Base-by-base conservation (phyloP, 805 yeast species). In the Starmera caribaea region DNA sequence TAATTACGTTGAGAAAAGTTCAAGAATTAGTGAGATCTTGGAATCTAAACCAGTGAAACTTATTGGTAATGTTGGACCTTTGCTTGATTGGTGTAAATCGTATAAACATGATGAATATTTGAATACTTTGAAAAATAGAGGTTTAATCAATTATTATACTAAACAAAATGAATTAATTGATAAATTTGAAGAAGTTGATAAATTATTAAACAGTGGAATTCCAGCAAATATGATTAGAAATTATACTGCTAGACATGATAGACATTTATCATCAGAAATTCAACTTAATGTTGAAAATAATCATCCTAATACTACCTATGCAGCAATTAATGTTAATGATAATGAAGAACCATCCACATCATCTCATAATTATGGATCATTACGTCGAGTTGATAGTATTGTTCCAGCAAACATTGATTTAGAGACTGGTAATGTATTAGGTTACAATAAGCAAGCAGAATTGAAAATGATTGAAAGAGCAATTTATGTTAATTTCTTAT, bases 161-260 rank as follows among this genome's bases (percentile, higher is more conserved):
- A 53, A 60, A 3, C 90, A 82, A 57, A 83, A 83, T 54, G 73
- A 66, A 33, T 53, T 77, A 38, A 74, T 82, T 38, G 72, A 68
- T 17, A 63, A 74, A 39, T 80, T 73, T 49, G 55, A 57, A 30
- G 81, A 74, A 42, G 74, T 83, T 21, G 94, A 83, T 53, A 62
- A 65, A 38, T 62, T 82, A 38, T 63, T 83, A 35, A 92, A 81
- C 51, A 73, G 85, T 4, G 88, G 88, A 1, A 69, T 83, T 41
- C 83, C 79, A 46, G 68, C 70, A 43, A 65, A 71, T 34, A 78
- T 83, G 78, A 66, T 84, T 38, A 65, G 73, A 35, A 76, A 72
- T 38, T 82, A 83, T 49, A 34, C 46, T 37, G 45, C 53, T 38
- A 39, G 58, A 40, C 45, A 51, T 44, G 50, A 51, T 7, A 42